Conservation (phyloP, 441 rosid species). For the Adansonia gregorii region DNA sequence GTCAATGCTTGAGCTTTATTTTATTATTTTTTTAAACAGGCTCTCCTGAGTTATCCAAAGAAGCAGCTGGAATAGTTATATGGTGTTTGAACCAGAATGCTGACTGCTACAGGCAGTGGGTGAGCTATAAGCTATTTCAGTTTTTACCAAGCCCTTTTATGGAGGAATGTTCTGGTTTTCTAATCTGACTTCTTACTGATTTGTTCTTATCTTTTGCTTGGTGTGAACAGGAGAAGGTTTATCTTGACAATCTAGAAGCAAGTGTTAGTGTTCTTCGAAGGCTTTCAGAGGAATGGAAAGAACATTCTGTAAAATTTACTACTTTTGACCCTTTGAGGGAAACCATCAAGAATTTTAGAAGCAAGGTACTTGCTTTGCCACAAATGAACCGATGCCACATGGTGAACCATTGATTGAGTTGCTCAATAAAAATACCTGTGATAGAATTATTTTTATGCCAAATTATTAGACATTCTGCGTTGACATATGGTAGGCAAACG, state of each 20-base stretch:
- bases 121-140: slow-evolving; percentile 46
- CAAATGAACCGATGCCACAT: background rate
- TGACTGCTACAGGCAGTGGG: slow-evolving; percentile 93
- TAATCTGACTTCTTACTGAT: background rate
- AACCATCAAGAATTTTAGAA: slow-evolving; percentile 62
- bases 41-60: slow-evolving; percentile 62
- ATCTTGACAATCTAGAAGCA: slow-evolving; percentile 67
- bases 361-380: slow-evolving; percentile 52
- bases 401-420: background rate
- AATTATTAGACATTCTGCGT: background rate
- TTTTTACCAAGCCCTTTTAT: slow-evolving; percentile 3
- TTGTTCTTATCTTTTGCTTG: background rate
- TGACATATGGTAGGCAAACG: background rate
- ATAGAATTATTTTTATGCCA: background rate
- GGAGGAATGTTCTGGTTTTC: background rate
- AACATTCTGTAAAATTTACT: slow-evolving; percentile 50
- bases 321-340: slow-evolving; percentile 55
- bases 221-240: slow-evolving; percentile 67
- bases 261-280: slow-evolving; percentile 62
- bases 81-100: slow-evolving; percentile 76
- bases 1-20: slow-evolving; percentile 16
- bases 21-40: slow-evolving; percentile 43
- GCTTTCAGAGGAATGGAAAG: slow-evolving; percentile 72
- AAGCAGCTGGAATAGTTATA: slow-evolving; percentile 63
- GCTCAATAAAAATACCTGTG: background rate